Percentiles rank a stretch among this genome's conserved stretches.
Evolutionary conservation across 768 basidiomycete genomes (phyloP).

Genomic region (Mycena polygramma): DNA sequence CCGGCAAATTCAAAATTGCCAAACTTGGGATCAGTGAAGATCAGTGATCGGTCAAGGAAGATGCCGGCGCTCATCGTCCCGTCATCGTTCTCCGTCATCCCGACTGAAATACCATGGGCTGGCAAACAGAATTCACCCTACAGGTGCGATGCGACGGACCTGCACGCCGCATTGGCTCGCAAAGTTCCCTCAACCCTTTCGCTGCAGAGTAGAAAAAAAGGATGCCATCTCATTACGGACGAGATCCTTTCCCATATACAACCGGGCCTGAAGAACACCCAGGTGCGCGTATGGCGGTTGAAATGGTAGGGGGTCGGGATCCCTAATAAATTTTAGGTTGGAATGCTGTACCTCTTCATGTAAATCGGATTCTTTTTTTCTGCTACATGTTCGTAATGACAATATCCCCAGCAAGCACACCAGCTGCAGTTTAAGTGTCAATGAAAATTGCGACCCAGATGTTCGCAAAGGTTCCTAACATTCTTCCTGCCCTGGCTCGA

Average conservation of each 20-base stretch:
- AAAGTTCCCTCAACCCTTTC: no score
- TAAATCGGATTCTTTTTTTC: slow-evolving; percentile 48
- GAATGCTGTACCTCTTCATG: slow-evolving; percentile 94
- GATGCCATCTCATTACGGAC: slow-evolving; percentile 88
- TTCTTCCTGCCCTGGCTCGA: slow-evolving; percentile 5
- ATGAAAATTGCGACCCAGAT: slow-evolving; percentile 87
- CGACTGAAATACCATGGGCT: slow-evolving; percentile 69
- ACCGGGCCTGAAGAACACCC: slow-evolving; percentile 74
- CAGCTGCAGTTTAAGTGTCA: slow-evolving; percentile 83
- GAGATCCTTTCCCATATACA: slow-evolving; percentile 77
- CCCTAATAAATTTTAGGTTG: slow-evolving; percentile 61
- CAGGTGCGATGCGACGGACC: slow-evolving; percentile 47
- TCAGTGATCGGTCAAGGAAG: no score
- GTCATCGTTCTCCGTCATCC: no score
- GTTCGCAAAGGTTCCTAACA: slow-evolving; percentile 50
- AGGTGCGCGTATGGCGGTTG: slow-evolving; percentile 40
- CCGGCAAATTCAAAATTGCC: no score
- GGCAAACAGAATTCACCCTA: slow-evolving; percentile 89
- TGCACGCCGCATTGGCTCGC: no score
- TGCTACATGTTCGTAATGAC: slow-evolving; percentile 11
- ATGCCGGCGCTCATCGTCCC: no score
- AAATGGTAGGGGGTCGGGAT: no score
- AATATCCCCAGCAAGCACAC: slow-evolving; percentile 66
- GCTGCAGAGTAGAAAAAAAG: slow-evolving; percentile 49
- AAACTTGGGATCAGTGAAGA: no score